phyloP scores from a whole-genome alignment of 345 rosid genomes.

The Gossypium stocksii region DNA sequence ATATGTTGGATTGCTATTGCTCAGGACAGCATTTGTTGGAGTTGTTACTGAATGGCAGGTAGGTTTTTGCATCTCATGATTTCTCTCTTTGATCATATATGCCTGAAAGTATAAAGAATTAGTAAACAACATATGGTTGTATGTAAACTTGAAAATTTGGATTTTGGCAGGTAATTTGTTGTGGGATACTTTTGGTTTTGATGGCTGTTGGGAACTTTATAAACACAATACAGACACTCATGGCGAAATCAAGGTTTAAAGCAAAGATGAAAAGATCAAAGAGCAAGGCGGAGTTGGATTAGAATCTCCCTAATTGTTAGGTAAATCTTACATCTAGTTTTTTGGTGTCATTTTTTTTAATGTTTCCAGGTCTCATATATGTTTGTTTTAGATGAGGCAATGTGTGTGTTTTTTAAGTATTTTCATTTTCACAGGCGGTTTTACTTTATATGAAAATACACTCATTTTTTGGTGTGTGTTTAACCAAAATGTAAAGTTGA shows the following conservation, averaged over 20 bases:
- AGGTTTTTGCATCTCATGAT: neutral
- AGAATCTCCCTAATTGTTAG: neutral
- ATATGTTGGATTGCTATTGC: constrained; percentile 78
- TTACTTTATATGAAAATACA: neutral
- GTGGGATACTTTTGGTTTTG: constrained; percentile 69
- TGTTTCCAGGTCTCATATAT: neutral
- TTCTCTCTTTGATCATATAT: neutral
- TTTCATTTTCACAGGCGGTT: neutral
- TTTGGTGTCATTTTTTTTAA: constrained; percentile 26
- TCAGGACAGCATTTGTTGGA: constrained; percentile 68
- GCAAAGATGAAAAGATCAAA: constrained; percentile 94
- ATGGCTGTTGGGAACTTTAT: constrained; percentile 95
- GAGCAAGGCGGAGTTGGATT: constrained; percentile 60
- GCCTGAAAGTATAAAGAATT: neutral
- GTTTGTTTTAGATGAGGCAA: constrained; percentile 19
- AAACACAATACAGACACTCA: constrained; percentile 76
- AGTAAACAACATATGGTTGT: neutral
- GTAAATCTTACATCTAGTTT: constrained; percentile 19
- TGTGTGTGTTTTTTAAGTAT: neutral
- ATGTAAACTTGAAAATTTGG: neutral
- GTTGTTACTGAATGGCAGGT: constrained; percentile 95
- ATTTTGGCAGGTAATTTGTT: constrained; percentile 65
- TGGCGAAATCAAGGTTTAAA: constrained; percentile 85
- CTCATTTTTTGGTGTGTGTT: neutral
- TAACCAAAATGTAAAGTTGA: constrained; percentile 8